Evolutionary conservation across 495 filamentous ascomycete genomes (phyloP), one percentile per base, ranked within the genome.

Genomic region (Hypoxylon perforatum): DNA sequence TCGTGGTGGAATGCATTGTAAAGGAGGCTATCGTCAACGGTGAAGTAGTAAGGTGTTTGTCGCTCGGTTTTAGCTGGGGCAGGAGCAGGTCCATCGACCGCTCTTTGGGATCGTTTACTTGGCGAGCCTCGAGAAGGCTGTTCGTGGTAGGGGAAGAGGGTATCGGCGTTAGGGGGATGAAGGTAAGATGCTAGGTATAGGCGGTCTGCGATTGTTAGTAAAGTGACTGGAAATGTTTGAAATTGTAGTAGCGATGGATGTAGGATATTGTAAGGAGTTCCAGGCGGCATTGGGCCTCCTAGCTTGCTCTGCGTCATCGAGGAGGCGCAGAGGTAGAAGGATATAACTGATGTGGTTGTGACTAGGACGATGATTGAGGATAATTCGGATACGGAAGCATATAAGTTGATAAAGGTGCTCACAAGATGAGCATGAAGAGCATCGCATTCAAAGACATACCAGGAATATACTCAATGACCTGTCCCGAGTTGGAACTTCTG

Each of bases 1-100:
- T 99, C 95, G 60, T 94, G 94, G 77, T 97, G 93, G 81, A 99
- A 99, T 7, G 94, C 92, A 74, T 99, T 98, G 82, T 99, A 99
- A 21, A 97, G 84, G 12, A 99, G 86, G 28, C 83, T 89, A 72
- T 97, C 91, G 72, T 99, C 96, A 59, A 98, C 87, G 3, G 93
- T 93, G 78, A 99, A 99, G 78, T 99, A 99, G 61, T 90, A 92
- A 0, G 96, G 96, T 52, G 88, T 73, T 44, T 76, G 74, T 35
- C 78, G 69, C 73, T 79, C 63, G 52, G 77, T 65, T 65, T 78
- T 74, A 4, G 79, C 66, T 17, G 79, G 71, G 0, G 73, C 75
- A 0, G 85, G 75, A 4, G 81, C 80, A n/a, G 77, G 61, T 14
- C 84, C 86, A 15, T 87, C 81, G 35, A 85, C 85, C 28, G 87